A percentile compares a stretch with the other conserved stretches of the same genome.
phyloP scores from a whole-genome alignment of 2,329 filamentous ascomycete genomes.

The Ceratocystis cacaofunesta region DNA sequence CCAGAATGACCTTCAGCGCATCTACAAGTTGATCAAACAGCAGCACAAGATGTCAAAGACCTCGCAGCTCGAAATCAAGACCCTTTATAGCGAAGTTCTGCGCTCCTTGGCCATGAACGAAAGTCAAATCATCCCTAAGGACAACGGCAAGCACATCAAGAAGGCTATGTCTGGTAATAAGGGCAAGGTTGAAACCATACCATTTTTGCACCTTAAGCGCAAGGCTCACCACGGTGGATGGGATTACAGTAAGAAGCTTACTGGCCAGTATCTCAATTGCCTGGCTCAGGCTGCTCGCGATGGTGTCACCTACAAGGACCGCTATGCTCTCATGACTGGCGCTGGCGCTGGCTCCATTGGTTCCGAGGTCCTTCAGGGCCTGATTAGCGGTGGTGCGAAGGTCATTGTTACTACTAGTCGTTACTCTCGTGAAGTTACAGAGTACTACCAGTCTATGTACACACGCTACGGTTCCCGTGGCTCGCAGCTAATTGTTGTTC shows the following conservation, averaged over 20 bases:
- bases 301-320: slow-evolving; percentile 84
- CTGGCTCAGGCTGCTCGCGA: slow-evolving; percentile 75
- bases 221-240: slow-evolving; percentile 75
- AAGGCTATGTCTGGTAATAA: slow-evolving; percentile 48
- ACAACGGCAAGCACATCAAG: slow-evolving; percentile 51
- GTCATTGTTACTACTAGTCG: slow-evolving; percentile 93
- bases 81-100: slow-evolving; percentile 82
- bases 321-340: slow-evolving; percentile 96
- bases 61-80: slow-evolving; percentile 92
- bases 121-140: slow-evolving; percentile 84
- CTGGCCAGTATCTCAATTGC: slow-evolving; percentile 79
- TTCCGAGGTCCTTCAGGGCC: slow-evolving; percentile 85
- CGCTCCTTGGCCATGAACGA: slow-evolving; percentile 96
- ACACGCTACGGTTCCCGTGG: slow-evolving; percentile 83
- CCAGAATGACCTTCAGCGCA: slow-evolving; percentile 82
- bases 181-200: slow-evolving; percentile 93
- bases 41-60: slow-evolving; percentile 96
- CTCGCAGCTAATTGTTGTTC: slow-evolving; percentile 92
- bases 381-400: slow-evolving; percentile 92
- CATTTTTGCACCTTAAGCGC: slow-evolving; percentile 92
- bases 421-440: slow-evolving; percentile 92
- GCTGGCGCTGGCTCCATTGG: slow-evolving; percentile 95
- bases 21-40: slow-evolving; percentile 97
- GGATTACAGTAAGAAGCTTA: slow-evolving; percentile 99
- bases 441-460: slow-evolving; percentile 99